These are phyloP conservation scores for Ceratobasidium papillatum DNA, from an alignment of 1,284 basidiomycete species.

Conservation along the genomic window DNA sequence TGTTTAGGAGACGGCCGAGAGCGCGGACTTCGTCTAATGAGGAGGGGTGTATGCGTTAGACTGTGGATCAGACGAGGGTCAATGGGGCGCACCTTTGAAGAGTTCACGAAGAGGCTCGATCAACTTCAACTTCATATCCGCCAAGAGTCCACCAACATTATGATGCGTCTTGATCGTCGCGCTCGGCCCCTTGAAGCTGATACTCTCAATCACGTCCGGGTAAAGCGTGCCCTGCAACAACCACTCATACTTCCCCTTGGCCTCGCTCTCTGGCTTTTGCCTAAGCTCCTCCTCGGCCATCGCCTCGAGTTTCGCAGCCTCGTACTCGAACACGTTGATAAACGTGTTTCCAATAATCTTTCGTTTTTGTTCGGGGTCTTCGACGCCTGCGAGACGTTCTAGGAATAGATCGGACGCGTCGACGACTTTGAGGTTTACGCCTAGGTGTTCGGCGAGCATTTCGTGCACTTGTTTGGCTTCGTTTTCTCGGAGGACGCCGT, in stretches of 20 bases:
- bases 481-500: conserved; percentile 93
- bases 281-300: conserved; percentile 76
- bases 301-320: conserved; percentile 90
- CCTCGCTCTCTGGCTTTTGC: conserved; percentile 68
- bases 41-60: background rate
- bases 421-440: conserved; percentile 95
- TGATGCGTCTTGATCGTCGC: conserved; percentile 99
- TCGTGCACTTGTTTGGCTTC: conserved; percentile 94
- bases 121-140: conserved; percentile 98
- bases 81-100: conserved; percentile 82
- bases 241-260: conserved; percentile 95
- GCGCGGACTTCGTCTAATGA: conserved; percentile 96
- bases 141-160: conserved; percentile 96
- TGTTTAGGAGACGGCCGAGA: conserved; percentile 88
- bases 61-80: background rate
- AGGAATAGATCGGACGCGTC: conserved; percentile 97
- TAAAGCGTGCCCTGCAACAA: conserved; percentile 98
- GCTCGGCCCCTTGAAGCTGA: conserved; percentile 99
- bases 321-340: conserved; percentile 95
- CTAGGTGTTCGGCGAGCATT: conserved; percentile 93
- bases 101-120: conserved; percentile 98
- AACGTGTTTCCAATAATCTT: conserved; percentile 99
- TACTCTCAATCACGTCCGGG: conserved; percentile 99
- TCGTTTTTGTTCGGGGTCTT: conserved; percentile 97
- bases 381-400: conserved; percentile 84